Evolutionary conservation across 768 basidiomycete genomes (phyloP), one percentile per base, ranked within the genome.

Genomic region (Candolleomyces aberdarensis): DNA sequence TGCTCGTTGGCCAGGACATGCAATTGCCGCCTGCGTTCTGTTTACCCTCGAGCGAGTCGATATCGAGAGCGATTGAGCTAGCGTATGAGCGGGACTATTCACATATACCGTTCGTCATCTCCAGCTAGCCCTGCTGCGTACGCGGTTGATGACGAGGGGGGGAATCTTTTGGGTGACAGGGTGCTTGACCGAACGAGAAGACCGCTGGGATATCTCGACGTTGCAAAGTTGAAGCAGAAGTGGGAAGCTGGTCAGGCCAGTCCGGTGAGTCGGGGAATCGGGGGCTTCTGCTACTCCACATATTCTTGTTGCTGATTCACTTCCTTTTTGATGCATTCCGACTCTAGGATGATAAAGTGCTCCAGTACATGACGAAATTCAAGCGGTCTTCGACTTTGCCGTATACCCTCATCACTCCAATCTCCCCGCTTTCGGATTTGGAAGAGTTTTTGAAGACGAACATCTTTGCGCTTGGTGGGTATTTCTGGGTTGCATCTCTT

Each of bases 1-100:
- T 36, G 36, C 11, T 7, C 6, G 11, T 14, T 22, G 50, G 36
- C 2, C 64, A 89, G 87, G 89, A 91, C 72, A 79, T 92, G 5
- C 91, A 92, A 79, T 74, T 92, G 0, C 88, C 93, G 0, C 95
- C 95, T 9, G 95, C 94, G 0, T 96, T 96, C 72, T 84, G 89
- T 15, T 79, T 96, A 3, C 88, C 89, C 8, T 75, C 80, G 11
- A 80, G 81, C 60, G 92, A 92, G 67, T 80, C 84, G 19, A 86
- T 96, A 60, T 81, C 84, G 9, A 80, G 83, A 22, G 94, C 92
- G 1, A 84, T 96, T 31, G 92, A 93, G 66, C 82, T 90, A 26
- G 95, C 94, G 0, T 96, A 95, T 66, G 95, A 97, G 65, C 86
- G 94, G 39, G 95, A 97, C 70, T 97, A 96, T 74, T 94, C 94